These are phyloP conservation scores for Apiospora saccharicola DNA, from an alignment of 2,329 filamentous ascomycete genomes.

Conservation along the genomic window DNA sequence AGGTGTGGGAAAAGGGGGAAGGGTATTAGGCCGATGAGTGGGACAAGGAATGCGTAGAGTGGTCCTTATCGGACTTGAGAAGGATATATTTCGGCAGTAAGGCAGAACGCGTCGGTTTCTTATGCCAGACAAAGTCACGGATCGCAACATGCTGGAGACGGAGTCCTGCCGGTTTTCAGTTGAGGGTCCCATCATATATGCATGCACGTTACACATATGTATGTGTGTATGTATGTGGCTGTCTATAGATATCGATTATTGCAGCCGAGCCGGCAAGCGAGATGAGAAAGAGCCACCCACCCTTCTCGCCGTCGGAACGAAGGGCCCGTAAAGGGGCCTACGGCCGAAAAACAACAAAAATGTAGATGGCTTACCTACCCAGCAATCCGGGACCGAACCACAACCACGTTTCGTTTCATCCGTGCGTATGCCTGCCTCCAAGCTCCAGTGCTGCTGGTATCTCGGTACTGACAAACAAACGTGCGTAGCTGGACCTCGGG, in stretches of 20 bases:
- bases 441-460: neutral
- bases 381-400: constrained; percentile 4
- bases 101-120: neutral
- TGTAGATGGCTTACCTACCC: neutral
- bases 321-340: too few species aligned
- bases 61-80: neutral
- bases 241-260: neutral
- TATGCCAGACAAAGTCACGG: neutral
- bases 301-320: neutral
- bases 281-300: constrained; percentile 4
- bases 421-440: neutral
- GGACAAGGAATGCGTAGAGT: neutral
- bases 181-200: neutral
- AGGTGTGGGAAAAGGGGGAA: neutral
- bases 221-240: too few species aligned
- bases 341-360: neutral
- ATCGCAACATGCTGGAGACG: neutral
- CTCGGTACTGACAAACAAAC: neutral
- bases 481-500: constrained; percentile 7
- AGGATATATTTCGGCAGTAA: constrained; percentile 3
- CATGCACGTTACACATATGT: neutral
- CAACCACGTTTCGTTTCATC: neutral
- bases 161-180: neutral
- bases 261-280: neutral
- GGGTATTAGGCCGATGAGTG: constrained; percentile 8